Base-by-base conservation (phyloP, 176 grass and related monocot genomes). In the Carex cristatella region DNA sequence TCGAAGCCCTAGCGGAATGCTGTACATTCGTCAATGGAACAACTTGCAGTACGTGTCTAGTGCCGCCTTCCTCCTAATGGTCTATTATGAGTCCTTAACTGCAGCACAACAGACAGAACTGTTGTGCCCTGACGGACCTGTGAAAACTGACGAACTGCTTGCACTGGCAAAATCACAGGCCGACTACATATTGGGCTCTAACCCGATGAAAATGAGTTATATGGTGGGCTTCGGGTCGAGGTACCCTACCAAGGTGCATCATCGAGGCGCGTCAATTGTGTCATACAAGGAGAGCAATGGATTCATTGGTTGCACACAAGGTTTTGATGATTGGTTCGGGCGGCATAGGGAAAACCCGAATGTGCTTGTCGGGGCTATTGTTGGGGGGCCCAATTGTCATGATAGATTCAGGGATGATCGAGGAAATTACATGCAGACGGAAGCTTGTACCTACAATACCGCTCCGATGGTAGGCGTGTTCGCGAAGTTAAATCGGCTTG, bases 231-330 rank as follows among this genome's bases (percentile, higher is more conserved):
- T 90, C 74, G 94, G 94, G 4, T 61, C 84, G 2, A 90, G 86
- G 19, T 94, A 80, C 84, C 90, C 94, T 0, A 82, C 76, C 13
- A 87, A 82, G 7, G 94, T 97, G 77, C 94, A 97, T 86, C 94
- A 97, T 64, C 89, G 91, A 61, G 91, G 82, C 48, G 88, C 94
- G 14, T 97, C 94, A n/a, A 90, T 94, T 66, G 94, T 97, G 11
- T 88, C 94, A 1, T 81, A 97, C 80, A 97, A 97, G 88, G 88
- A 86, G 72, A 87, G 91, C 91, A 89, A 83, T 80, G 86, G 90
- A 2, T 97, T 97, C 79, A 92, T 97, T 49, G 94, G 94, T 0
- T 97, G 94, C 91, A 90, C 93, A 66, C 94, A 97, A 87, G 94
- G 94, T 14, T 97, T 93, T 54, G 94, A 97, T 85, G 57, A 94